Evolutionary conservation across 2,329 filamentous ascomycete species (phyloP), one percentile per base, ranked within the genome.

Genomic region (Penicillium sp.): DNA sequence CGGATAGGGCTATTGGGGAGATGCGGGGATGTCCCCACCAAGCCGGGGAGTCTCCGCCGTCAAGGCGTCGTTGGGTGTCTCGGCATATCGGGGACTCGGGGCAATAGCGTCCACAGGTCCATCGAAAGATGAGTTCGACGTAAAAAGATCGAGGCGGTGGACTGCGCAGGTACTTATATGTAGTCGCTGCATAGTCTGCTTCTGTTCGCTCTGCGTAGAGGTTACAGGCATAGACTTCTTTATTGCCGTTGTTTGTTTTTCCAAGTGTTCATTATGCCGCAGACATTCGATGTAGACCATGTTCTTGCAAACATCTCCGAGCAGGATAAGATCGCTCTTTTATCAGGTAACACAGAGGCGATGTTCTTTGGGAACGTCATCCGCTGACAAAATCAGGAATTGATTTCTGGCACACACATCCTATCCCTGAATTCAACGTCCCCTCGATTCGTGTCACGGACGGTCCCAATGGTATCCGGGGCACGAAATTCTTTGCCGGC

Each of bases 341-440:
- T 65, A 35, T 64, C 63, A 10, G 63, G 63, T 65, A 54, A 38
- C 2, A 24, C 16, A 39, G 13, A 46, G 26, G 42, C 11, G 1
- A 6, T 24, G 26, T 31, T 4, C 6, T 35, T 37, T 40, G 10
- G 4, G 26, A 20, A 45, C 22, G 2, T 26, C 11, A 37, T 44
- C 16, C 22, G 26, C 40, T 56, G 45, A 55, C 35, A 42, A n/a
- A 43, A 47, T 54, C 54, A 82, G 85, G 85, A 55, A 80, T 82
- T 61, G 86, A 89, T 72, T 88, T 88, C 66, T 89, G 87, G 87
- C 85, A 88, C 66, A 87, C 86, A 34, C 82, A 83, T 62, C 71
- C 82, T 14, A 76, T 89, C 7, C 82, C 83, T 10, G 70, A 83
- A 22, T 80, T 85, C 64, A 82, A 82, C 2, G 79, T 89, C 34